phyloP scores from a whole-genome alignment of 805 yeast species.

The Pichia cabralensis region DNA sequence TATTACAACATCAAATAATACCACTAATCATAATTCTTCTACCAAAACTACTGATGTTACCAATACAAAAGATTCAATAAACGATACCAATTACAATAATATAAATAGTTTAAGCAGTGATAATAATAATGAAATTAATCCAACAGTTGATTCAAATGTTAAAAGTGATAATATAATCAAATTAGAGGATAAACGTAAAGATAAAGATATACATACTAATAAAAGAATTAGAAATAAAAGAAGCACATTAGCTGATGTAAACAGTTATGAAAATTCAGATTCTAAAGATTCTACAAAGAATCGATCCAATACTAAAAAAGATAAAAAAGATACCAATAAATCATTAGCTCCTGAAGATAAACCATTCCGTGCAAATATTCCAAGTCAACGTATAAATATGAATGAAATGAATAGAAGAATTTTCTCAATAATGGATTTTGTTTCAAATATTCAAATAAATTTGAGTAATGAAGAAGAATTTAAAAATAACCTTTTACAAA shows the following conservation, averaged over 20 bases:
- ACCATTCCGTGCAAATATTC: slow-evolving; percentile 76
- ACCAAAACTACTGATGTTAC: too few species aligned
- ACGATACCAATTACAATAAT: too few species aligned
- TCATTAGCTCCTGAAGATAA: slow-evolving; percentile 36
- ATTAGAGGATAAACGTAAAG: slow-evolving; percentile 1
- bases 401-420: slow-evolving; percentile 83
- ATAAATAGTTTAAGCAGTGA: too few species aligned
- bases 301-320: not conserved
- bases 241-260: not conserved
- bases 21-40: too few species aligned
- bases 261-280: not conserved
- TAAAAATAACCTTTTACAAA: slow-evolving; percentile 27
- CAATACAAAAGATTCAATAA: too few species aligned
- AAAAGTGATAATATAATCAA: too few species aligned
- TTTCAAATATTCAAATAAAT: slow-evolving; percentile 80
- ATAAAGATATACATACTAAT: not conserved
- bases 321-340: not conserved
- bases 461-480: slow-evolving; percentile 63
- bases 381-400: slow-evolving; percentile 63
- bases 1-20: too few species aligned
- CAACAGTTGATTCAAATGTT: too few species aligned
- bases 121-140: not conserved
- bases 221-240: slow-evolving; percentile 3
- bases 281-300: too few species aligned
- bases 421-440: slow-evolving; percentile 83